Percentiles rank a stretch among this genome's conserved stretches.
phyloP scores from a whole-genome alignment of 192 early-diverging fungal genomes.

The Diversispora epigaea region DNA sequence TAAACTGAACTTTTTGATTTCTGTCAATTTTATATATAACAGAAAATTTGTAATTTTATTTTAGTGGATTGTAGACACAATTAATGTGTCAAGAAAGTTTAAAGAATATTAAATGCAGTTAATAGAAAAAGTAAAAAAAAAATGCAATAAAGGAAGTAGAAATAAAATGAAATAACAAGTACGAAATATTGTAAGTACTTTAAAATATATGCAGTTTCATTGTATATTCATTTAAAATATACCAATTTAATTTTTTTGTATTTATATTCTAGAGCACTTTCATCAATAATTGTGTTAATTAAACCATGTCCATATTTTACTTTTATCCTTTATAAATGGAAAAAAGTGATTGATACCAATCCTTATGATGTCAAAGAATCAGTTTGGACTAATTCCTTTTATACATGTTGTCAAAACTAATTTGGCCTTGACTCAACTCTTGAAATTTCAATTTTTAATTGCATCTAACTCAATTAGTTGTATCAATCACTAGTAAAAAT shows the following conservation, averaged over 20 bases:
- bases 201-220: background rate
- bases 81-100: constrained; percentile 26
- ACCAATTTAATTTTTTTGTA: background rate
- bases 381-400: constrained; percentile 22
- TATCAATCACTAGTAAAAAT: too few relatives aligned
- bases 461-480: too few relatives aligned
- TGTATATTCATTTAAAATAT: constrained; percentile 4
- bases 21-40: background rate
- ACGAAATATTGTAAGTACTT: constrained; percentile 27
- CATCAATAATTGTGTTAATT: constrained; percentile 23
- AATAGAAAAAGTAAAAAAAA: background rate
- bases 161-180: constrained; percentile 27
- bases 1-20: constrained; percentile 5
- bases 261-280: constrained; percentile 15
- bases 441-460: too few relatives aligned
- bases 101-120: constrained; percentile 15
- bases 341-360: constrained; percentile 15
- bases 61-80: constrained; percentile 2
- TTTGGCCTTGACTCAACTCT: too few relatives aligned
- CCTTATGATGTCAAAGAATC: constrained; percentile 16
- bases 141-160: background rate
- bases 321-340: constrained; percentile 27
- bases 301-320: constrained; percentile 20
- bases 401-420: too few relatives aligned
- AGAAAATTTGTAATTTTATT: background rate